Base-by-base conservation (phyloP, 192 early-diverging fungal species). In the Rhizophagus clarus region DNA sequence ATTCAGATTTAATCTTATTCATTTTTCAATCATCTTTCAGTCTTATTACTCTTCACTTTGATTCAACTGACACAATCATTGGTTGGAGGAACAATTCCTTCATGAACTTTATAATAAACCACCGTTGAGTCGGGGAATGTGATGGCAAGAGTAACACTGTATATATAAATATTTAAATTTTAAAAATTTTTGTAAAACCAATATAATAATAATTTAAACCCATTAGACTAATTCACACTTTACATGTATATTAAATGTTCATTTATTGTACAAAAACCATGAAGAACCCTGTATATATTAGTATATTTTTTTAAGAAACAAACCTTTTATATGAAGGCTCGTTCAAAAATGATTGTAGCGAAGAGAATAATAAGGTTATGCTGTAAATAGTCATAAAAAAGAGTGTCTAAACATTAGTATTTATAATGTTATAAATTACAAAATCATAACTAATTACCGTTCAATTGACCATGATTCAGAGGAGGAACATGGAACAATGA, bases 41-140 rank as follows among this genome's bases (percentile, higher is more conserved):
- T 56, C 14, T 56, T 56, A 17, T 56, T 56, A 20, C 51, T 56
- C 51, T 56, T 56, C 51, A 22, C 51, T 56, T 56, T 22, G 6
- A 56, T 56, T 56, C 51, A 56, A 56, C 51, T 6, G 51, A 56
- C 51, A 56, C 51, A 56, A 70, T 42, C 45, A 70, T 70, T 40
- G 45, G 37, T 42, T 9, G 71, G 61, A 15, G 42, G 77, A 51
- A 42, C 34, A 17, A 79, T 79, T 31, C 66, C 77, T 34, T 64
- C 68, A 32, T 79, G 77, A n/a, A 79, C n/a, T 24, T 79, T 79
- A 70, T 79, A 79, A 45, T 79, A 79, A 64, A 79, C 77, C 28
- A 79, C 68, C 14, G 77, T 79, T 15, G 77, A 79, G 37, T 79
- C 77, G 8, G 77, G 32, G 31, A 70, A 79, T 29, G 68, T 51